Base-by-base conservation (phyloP, 768 basidiomycete genomes). In the Trametes villosa region DNA sequence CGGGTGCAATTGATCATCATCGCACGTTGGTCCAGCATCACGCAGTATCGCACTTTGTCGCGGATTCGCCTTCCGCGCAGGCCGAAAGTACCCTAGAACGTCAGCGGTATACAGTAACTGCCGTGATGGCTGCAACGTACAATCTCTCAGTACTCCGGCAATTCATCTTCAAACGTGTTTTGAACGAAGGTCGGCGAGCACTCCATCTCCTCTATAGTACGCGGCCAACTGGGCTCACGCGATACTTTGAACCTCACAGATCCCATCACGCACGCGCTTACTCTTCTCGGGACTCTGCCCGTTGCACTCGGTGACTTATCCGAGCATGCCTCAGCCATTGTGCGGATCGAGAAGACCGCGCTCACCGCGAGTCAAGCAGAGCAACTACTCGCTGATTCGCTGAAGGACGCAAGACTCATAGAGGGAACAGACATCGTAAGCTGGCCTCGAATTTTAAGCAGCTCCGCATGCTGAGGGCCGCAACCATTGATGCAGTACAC, bases 321-420 rank as follows among this genome's bases (percentile, higher is more conserved):
- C 2, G 60, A 59, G 17, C 51, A 30, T 27, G 59, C 53, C 5
- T 63, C 78, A 31, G 86, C 89, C 3, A 87, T 96, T 62, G 68
- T 95, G n/a, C 83, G 87, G 36, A 76, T 96, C 38, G 90, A 94
- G 71, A 92, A 87, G 70, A 88, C 88, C 0, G 81, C 89, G 2
- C 78, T 95, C 57, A 75, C 83, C n/a, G 59, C 78, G 9, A 71
- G 77, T 8, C 67, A 76, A 20, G 79, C 75, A 24, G 61, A 71
- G 17, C 56, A 69, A 26, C 68, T 83, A 57, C 75, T 86, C 68
- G 64, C 75, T 26, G 65, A 72, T 0, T 40, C 76, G 47, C 56
- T 88, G 18, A 71, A 78, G 47, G 77, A 74, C 22, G 75, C 83
- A 3, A 72, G 81, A 47, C 69, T 79, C 6, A 82, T 88, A 49